Conservation (phyloP, 371 early-diverging fungal genomes). For the Apophysomyces trapeziformis region DNA sequence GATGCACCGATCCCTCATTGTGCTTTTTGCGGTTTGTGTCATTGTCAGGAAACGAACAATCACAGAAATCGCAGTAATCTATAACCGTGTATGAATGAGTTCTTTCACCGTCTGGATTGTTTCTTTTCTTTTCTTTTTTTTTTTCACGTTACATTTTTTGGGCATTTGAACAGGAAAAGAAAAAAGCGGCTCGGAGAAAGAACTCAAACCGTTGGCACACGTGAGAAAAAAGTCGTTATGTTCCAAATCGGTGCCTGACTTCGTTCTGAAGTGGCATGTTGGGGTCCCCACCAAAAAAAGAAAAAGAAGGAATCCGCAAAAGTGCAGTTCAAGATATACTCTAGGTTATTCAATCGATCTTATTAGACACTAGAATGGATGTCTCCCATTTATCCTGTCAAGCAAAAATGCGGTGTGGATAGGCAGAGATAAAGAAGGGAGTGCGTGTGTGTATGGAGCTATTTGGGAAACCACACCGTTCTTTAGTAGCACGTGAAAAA, state of each 20-base stretch:
- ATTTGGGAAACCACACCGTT: too few relatives aligned
- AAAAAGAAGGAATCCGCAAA: too few relatives aligned
- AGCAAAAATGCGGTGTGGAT: too few relatives aligned
- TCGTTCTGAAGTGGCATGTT: too few relatives aligned
- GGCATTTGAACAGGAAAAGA: conserved; percentile 1
- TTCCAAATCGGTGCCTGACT: too few relatives aligned
- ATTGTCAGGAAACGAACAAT: conserved; percentile 56
- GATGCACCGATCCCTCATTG: conserved; percentile 38
- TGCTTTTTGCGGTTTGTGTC: conserved; percentile 47
- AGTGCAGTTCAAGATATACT: too few relatives aligned
- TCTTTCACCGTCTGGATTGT: neutral
- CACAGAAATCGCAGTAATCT: conserved; percentile 55
- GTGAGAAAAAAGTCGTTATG: neutral
- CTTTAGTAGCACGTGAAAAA: conserved; percentile 13
- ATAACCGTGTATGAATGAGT: neutral
- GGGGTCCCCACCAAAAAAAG: too few relatives aligned
- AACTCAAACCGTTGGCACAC: neutral
- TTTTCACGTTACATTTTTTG: conserved; percentile 15
- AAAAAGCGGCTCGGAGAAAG: neutral
- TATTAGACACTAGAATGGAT: too few relatives aligned
- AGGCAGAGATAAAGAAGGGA: too few relatives aligned
- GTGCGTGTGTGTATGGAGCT: too few relatives aligned
- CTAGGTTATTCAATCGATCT: too few relatives aligned
- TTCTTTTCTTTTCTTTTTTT: conserved; percentile 16
- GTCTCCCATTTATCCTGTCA: too few relatives aligned